Base-by-base conservation (phyloP, 23 red algal species). In the Pyropia yezoensis region DNA sequence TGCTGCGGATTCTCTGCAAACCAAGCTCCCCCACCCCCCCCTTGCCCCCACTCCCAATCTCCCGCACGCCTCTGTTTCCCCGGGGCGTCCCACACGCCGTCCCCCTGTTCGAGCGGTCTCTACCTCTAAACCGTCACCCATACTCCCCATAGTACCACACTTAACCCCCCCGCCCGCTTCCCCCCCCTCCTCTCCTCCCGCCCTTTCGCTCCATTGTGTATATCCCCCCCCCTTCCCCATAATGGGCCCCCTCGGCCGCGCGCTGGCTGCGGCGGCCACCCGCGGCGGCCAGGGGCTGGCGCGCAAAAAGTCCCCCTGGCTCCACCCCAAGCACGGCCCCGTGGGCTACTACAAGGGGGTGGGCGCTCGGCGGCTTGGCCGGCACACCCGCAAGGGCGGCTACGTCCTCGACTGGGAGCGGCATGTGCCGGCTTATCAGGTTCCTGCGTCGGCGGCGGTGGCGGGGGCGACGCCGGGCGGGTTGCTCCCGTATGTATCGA, bases 271-370 rank as follows among this genome's bases (percentile, higher is more conserved):
- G 39, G 39, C 39, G 39, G 39, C 39, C 39, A 47, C 39, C 3
- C 60, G 75, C 64, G 62, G 54, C 18, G 55, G 14, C 0, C 14
- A 65, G 4, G 75, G 75, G 2, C 67, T 83, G 7, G 78, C 78
- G 18, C 78, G 78, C 20, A 83, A 83, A 26, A 50, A 63, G 59
- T 66, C 27, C 0, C 62, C 78, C 24, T 66, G 54, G 49, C 78
- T 83, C 20, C 83, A 89, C 67, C 73, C 83, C 25, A 89, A 89
- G 58, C 69, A 73, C 67, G 73, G 83, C 5, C 63, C 63, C 27
- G 29, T 54, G n/a, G 45, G 58, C 29, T 72, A 61, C 66, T 52
- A 89, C 60, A 89, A 89, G 52, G 83, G 83, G 8, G 67, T 80
- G 28, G 64, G 83, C 23, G 74, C 73, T 8, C 61, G 61, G 18